Conservation (phyloP, 2,329 filamentous ascomycete species). For the Botrytis paeoniae region DNA sequence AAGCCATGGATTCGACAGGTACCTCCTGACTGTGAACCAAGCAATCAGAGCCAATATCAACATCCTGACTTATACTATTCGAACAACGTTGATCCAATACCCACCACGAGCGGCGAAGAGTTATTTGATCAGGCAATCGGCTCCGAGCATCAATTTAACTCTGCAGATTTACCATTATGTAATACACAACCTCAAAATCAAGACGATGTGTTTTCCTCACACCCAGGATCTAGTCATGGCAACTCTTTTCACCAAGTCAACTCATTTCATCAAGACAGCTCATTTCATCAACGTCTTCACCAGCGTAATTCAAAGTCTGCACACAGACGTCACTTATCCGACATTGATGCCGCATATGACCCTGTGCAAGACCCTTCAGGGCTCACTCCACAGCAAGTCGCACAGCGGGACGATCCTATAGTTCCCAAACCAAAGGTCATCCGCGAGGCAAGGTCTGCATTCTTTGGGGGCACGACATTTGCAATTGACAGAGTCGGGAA, state of each 20-base stretch:
- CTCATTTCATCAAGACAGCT: background rate
- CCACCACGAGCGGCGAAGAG: conserved; percentile 22
- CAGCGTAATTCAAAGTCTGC: conserved; percentile 2
- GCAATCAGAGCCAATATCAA: background rate
- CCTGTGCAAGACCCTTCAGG: conserved; percentile 13
- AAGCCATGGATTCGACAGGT: conserved; percentile 34
- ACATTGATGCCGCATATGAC: background rate
- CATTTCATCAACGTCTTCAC: background rate
- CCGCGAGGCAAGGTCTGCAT: conserved; percentile 47
- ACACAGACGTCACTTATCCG: background rate
- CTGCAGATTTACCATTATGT: conserved; percentile 24
- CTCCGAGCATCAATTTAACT: conserved; percentile 29
- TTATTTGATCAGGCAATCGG: conserved; percentile 23
- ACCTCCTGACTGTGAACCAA: conserved; percentile 19
- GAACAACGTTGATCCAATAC: conserved; percentile 20
- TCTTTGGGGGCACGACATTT: conserved; percentile 51
- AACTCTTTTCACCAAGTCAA: background rate
- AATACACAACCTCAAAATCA: conserved; percentile 22
- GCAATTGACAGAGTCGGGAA: conserved; percentile 55
- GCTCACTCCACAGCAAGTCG: conserved; percentile 34
- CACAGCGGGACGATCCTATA: conserved; percentile 32
- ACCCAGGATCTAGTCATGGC: conserved; percentile 3
- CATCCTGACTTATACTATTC: conserved; percentile 22
- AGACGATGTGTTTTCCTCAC: conserved; percentile 32
- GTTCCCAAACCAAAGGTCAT: conserved; percentile 35